Conservation (phyloP, 768 basidiomycete genomes). For the Mycena leptocephala region DNA sequence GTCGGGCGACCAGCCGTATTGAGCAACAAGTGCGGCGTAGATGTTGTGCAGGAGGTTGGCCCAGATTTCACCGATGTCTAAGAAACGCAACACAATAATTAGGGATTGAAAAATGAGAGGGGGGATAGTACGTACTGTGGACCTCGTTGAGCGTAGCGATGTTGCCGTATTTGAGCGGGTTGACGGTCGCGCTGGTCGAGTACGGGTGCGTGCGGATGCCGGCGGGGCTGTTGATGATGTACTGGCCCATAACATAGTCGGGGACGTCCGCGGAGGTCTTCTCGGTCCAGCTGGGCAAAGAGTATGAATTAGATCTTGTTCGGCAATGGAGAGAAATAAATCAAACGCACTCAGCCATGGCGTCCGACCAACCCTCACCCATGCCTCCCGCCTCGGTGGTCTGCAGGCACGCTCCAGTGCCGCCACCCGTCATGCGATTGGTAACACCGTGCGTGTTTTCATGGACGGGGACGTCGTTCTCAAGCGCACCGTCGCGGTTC, state of each 20-base stretch:
- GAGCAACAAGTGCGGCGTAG: constrained; percentile 46
- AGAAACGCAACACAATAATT: neutral
- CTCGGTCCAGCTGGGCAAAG: constrained; percentile 43
- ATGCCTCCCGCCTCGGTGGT: constrained; percentile 76
- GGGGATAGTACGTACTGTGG: constrained; percentile 42
- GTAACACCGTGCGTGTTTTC: constrained; percentile 64
- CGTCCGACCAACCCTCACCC: constrained; percentile 82
- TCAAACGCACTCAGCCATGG: constrained; percentile 56
- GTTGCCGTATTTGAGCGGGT: constrained; percentile 49
- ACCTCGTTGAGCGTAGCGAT: constrained; percentile 50
- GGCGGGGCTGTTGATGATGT: constrained; percentile 55
- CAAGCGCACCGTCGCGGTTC: constrained; percentile 28
- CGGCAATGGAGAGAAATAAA: neutral
- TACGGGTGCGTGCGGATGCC: constrained; percentile 64
- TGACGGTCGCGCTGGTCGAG: constrained; percentile 56
- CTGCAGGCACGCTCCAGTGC: constrained; percentile 73
- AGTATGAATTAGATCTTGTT: neutral
- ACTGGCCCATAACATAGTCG: constrained; percentile 53
- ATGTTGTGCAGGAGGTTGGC: constrained; percentile 60
- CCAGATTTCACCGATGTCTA: constrained; percentile 64
- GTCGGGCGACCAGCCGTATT: constrained; percentile 44
- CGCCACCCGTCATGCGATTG: constrained; percentile 63
- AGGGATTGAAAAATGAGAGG: neutral
- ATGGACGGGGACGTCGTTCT: constrained; percentile 44
- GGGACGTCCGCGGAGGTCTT: constrained; percentile 45